Evolutionary conservation across 1,284 basidiomycete genomes (phyloP).

Genomic region (Inonotus obliquus): DNA sequence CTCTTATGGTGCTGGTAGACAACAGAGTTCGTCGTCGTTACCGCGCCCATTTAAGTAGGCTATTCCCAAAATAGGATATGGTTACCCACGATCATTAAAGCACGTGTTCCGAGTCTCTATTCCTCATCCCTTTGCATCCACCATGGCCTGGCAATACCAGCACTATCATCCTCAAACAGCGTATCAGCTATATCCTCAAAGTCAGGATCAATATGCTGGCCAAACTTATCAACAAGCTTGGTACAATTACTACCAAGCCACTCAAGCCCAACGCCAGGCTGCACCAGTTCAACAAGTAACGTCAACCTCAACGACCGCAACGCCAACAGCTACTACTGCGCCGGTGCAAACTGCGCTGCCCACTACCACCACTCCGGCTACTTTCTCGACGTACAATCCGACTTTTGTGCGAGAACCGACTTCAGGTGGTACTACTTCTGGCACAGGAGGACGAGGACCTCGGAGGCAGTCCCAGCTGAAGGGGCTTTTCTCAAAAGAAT

Average conservation of each 20-base stretch:
- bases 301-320: not conserved
- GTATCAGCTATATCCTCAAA: not conserved
- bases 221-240: slow-evolving; percentile 15
- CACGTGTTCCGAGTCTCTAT: not conserved
- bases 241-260: slow-evolving; percentile 14
- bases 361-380: not conserved
- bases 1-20: not conserved
- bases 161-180: slow-evolving; percentile 10
- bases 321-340: not conserved
- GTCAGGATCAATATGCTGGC: slow-evolving; percentile 12
- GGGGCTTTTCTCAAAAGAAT: slow-evolving; percentile 20
- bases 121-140: not conserved
- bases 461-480: slow-evolving; percentile 18
- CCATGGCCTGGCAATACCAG: slow-evolving; percentile 9
- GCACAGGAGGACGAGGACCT: slow-evolving; percentile 9
- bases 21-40: not conserved
- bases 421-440: not conserved
- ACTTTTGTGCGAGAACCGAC: slow-evolving; percentile 2
- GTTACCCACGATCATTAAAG: not conserved
- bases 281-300: slow-evolving; percentile 1
- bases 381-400: slow-evolving; percentile 14
- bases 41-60: not conserved
- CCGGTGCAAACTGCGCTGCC: not conserved
- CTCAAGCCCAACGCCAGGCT: not conserved
- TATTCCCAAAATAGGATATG: not conserved